Evolutionary conservation across 805 yeast genomes (phyloP).

Genomic region (Spathaspora hagerdaliae): DNA sequence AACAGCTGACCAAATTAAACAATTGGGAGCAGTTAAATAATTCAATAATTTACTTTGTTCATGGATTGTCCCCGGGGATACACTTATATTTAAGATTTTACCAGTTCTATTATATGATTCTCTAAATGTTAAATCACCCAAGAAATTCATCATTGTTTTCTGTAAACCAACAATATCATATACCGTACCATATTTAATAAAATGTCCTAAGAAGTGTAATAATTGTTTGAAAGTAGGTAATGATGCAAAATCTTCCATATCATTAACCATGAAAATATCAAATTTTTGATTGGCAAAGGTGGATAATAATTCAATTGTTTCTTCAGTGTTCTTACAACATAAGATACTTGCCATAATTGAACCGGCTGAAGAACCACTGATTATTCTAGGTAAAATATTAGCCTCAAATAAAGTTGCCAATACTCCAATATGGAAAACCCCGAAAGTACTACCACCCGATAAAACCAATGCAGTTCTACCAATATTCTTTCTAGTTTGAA

Average conservation of each 20-base stretch:
- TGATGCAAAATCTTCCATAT: constrained; percentile 19
- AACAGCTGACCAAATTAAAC: constrained; percentile 81
- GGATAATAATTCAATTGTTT: constrained; percentile 52
- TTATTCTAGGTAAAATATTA: constrained; percentile 75
- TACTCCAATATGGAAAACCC: constrained; percentile 90
- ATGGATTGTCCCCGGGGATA: constrained; percentile 84
- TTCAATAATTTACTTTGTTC: constrained; percentile 86
- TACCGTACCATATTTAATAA: constrained; percentile 85
- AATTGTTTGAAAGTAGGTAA: constrained; percentile 43
- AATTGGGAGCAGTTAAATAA: constrained; percentile 77
- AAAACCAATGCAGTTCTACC: constrained; percentile 94
- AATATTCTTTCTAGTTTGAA: constrained; percentile 84
- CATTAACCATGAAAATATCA: constrained; percentile 51
- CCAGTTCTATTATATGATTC: constrained; percentile 96
- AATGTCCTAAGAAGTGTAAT: constrained; percentile 38
- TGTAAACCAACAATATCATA: constrained; percentile 72
- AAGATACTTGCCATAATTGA: constrained; percentile 88
- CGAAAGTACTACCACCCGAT: constrained; percentile 95
- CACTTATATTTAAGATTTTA: constrained; percentile 87
- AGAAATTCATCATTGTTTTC: constrained; percentile 67
- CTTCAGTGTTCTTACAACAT: constrained; percentile 76
- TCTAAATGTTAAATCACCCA: constrained; percentile 88
- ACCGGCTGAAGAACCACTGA: constrained; percentile 95
- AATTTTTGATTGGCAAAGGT: constrained; percentile 58
- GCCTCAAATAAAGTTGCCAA: constrained; percentile 71